Conservation (phyloP, 106 monocot genomes). For the Phalaenopsis aphrodite region DNA sequence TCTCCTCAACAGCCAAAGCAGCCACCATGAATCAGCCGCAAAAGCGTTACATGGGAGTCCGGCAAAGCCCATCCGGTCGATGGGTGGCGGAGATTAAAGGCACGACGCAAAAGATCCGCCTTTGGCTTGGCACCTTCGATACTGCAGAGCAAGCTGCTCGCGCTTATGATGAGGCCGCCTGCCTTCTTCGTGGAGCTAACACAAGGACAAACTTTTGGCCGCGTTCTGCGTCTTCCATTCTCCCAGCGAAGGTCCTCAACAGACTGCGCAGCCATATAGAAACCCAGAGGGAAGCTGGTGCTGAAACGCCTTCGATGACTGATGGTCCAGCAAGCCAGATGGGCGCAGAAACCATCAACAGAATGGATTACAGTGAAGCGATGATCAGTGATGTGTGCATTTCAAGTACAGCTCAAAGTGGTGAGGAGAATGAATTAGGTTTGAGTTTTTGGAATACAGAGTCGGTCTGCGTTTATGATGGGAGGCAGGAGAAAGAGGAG, state of each 20-base stretch:
- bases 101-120: conserved; percentile 20
- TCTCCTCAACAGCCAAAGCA: neutral
- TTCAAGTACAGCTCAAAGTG: neutral
- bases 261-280: neutral
- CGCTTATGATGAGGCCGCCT: conserved; percentile 24
- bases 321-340: neutral
- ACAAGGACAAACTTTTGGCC: conserved; percentile 26
- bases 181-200: conserved; percentile 21
- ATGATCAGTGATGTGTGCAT: neutral
- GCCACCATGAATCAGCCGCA: neutral
- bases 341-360: neutral
- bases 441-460: neutral
- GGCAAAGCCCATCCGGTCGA: conserved; percentile 20
- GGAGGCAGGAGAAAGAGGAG: neutral
- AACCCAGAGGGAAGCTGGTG: neutral
- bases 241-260: conserved; percentile 3
- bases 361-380: neutral
- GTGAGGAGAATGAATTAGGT: neutral
- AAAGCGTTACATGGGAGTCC: conserved; percentile 19
- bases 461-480: neutral
- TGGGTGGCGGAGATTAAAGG: conserved; percentile 28
- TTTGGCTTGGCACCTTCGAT: conserved; percentile 46
- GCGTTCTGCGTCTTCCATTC: neutral
- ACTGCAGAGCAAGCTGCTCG: conserved; percentile 27
- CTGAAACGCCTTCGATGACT: neutral